phyloP scores from a whole-genome alignment of 2,329 filamentous ascomycete species.

The Nemania abortiva region DNA sequence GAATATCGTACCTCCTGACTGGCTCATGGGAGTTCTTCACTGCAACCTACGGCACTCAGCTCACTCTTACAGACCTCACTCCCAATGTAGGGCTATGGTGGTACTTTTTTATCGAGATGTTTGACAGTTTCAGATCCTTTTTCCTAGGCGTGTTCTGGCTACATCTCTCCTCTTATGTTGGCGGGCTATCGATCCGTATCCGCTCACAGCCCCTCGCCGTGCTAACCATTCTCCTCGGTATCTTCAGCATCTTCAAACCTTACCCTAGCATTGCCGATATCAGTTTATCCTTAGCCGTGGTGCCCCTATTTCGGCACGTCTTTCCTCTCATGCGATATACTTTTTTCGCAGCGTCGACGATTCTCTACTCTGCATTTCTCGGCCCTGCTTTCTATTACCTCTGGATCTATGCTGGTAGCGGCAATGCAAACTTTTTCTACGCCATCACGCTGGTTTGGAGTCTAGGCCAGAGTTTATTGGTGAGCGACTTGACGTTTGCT shows the following conservation, averaged over 20 bases:
- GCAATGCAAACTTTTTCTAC: constrained; percentile 99
- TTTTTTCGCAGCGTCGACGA: constrained; percentile 83
- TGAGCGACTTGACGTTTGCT: constrained; percentile 90
- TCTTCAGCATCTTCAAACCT: constrained; percentile 96
- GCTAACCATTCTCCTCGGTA: constrained; percentile 83
- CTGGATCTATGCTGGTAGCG: constrained; percentile 98
- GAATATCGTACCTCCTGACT: constrained; percentile 78
- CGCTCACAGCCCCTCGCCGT: constrained; percentile 89
- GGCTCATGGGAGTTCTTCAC: constrained; percentile 88
- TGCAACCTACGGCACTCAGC: constrained; percentile 92
- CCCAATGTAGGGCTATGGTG: constrained; percentile 98
- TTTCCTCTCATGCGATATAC: constrained; percentile 95
- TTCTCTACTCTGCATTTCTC: constrained; percentile 88
- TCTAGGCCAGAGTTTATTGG: constrained; percentile 84
- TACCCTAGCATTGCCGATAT: constrained; percentile 95
- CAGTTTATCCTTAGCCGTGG: constrained; percentile 83
- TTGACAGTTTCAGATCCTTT: constrained; percentile 96
- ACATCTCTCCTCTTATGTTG: constrained; percentile 90
- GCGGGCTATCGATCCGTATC: constrained; percentile 84
- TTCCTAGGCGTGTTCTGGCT: constrained; percentile 99
- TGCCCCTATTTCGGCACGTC: constrained; percentile 90
- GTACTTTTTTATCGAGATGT: constrained; percentile 99
- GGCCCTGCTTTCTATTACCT: constrained; percentile 96
- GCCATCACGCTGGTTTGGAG: constrained; percentile 99
- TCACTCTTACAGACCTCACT: constrained; percentile 90